Evolutionary conservation across 2,329 filamentous ascomycete genomes (phyloP).

Genomic region (Fusarium caatingaense): DNA sequence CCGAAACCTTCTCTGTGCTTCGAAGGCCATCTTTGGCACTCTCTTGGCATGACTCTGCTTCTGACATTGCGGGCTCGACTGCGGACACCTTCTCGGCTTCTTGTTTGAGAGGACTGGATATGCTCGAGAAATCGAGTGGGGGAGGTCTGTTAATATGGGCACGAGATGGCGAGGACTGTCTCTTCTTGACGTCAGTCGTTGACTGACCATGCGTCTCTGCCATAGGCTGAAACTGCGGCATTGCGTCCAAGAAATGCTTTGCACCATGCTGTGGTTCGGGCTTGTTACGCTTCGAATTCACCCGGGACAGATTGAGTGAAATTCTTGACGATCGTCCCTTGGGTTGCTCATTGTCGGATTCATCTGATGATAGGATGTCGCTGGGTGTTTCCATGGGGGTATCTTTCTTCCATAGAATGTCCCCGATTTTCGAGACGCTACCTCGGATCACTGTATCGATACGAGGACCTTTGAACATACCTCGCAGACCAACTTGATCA

Average conservation of each 20-base stretch:
- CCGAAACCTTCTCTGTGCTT: conserved; percentile 52
- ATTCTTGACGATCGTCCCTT: conserved; percentile 54
- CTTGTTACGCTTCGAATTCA: conserved; percentile 49
- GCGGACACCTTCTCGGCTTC: conserved; percentile 26
- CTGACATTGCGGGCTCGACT: conserved; percentile 53
- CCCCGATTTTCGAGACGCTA: conserved; percentile 66
- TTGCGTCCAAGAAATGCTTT: conserved; percentile 63
- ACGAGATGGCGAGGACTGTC: conserved; percentile 54
- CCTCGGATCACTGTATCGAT: conserved; percentile 77
- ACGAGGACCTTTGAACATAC: conserved; percentile 81
- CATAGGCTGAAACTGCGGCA: conserved; percentile 61
- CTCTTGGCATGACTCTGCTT: conserved; percentile 52
- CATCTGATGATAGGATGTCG: conserved; percentile 59
- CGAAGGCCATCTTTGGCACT: conserved; percentile 47
- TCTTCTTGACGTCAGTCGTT: conserved; percentile 24
- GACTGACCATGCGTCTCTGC: conserved; percentile 43
- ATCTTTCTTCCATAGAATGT: conserved; percentile 68
- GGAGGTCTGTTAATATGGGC: conserved; percentile 63
- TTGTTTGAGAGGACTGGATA: conserved; percentile 54
- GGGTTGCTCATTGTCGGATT: conserved; percentile 59
- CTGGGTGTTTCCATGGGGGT: conserved; percentile 48
- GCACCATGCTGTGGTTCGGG: conserved; percentile 48
- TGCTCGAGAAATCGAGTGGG: conserved; percentile 59
- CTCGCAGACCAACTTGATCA: conserved; percentile 59
- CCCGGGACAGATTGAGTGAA: conserved; percentile 52